Conservation (phyloP, 208 protist genomes). For the Herpetomonas muscarum region DNA sequence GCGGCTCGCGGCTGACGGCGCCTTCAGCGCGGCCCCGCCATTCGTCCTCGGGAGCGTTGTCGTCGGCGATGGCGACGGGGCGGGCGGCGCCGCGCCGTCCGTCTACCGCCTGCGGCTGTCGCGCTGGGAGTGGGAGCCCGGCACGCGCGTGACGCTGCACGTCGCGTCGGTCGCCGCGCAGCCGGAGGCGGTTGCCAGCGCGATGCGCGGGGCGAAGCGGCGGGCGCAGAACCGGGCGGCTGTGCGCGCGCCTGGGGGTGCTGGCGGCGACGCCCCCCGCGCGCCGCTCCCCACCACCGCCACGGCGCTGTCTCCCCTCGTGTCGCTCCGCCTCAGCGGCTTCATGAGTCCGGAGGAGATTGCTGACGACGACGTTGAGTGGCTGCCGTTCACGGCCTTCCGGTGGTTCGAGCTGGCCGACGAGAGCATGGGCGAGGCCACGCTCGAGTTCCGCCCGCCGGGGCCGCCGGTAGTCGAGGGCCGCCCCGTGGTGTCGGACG, state of each 20-base stretch:
- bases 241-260: not conserved
- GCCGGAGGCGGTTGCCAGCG: not conserved
- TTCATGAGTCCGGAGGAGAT: conserved; percentile 5
- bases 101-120: conserved; percentile 7
- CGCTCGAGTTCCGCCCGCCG: conserved; percentile 8
- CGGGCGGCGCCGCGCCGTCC: not conserved
- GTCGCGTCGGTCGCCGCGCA: conserved; percentile 2
- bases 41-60: conserved; percentile 15
- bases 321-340: conserved; percentile 15
- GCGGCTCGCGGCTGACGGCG: conserved; percentile 19
- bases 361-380: conserved; percentile 18
- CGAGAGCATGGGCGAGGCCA: conserved; percentile 41
- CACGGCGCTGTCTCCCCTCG: not conserved
- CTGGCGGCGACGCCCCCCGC: conserved; percentile 1
- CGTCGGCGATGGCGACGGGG: not conserved
- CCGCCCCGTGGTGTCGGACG: not conserved
- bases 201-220: not conserved
- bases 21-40: conserved; percentile 14
- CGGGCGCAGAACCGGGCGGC: not conserved
- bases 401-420: conserved; percentile 69
- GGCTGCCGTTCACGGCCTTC: conserved; percentile 45
- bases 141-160: conserved; percentile 16
- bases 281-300: not conserved
- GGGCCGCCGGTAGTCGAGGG: not conserved
- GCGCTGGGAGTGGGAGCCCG: conserved; percentile 26